These are phyloP conservation scores for Colletotrichum nymphaeae DNA, from an alignment of 2,329 filamentous ascomycete genomes.

Conservation along the genomic window DNA sequence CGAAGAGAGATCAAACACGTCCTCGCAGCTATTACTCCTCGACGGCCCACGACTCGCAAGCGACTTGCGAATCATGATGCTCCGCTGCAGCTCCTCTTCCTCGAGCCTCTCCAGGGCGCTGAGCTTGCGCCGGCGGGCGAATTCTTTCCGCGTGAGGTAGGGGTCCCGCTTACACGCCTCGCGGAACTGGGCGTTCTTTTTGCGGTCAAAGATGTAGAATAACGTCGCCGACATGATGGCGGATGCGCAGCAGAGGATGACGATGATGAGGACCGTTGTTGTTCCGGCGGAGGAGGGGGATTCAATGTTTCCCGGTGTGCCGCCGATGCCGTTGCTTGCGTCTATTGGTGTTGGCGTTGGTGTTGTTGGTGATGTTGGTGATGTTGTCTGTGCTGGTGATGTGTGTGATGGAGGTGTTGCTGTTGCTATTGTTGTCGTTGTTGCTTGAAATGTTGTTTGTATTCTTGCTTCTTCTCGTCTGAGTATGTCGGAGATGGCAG, in stretches of 20 bases:
- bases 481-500: conserved; percentile 7
- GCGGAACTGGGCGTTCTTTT: conserved; percentile 39
- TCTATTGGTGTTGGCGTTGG: neutral
- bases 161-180: conserved; percentile 41
- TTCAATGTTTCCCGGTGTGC: neutral
- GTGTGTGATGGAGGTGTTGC: neutral
- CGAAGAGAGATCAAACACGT: neutral
- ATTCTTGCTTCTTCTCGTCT: neutral
- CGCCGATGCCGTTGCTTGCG: neutral
- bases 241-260: conserved; percentile 40
- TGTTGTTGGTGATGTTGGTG: neutral
- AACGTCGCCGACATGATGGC: conserved; percentile 40
- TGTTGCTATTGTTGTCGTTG: neutral
- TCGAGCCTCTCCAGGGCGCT: conserved; percentile 40
- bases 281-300: conserved; percentile 2
- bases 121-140: conserved; percentile 41
- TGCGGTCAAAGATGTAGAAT: conserved; percentile 37
- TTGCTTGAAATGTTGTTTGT: neutral
- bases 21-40: conserved; percentile 8
- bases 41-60: conserved; percentile 40
- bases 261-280: conserved; percentile 36
- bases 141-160: conserved; percentile 40
- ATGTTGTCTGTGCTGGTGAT: neutral
- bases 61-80: conserved; percentile 57
- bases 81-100: conserved; percentile 51